Evolutionary conservation across 306 rosid genomes (phyloP).

Genomic region (Carpinus viminea): DNA sequence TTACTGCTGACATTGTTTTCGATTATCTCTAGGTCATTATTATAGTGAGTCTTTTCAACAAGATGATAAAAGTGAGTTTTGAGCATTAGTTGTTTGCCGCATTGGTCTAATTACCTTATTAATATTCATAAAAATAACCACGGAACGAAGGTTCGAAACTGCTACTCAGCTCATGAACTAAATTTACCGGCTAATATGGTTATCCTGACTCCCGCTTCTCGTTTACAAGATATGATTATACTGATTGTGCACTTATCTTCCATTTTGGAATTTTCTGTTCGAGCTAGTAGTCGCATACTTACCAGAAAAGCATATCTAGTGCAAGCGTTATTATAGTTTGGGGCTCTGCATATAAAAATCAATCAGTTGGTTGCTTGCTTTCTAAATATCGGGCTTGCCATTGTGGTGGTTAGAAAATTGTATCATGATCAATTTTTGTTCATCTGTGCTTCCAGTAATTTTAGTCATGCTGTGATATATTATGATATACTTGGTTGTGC

Average conservation of each 20-base stretch:
- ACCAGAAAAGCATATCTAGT: background rate
- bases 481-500: constrained; percentile 13
- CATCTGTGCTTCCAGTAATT: constrained; percentile 14
- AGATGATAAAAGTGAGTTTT: background rate
- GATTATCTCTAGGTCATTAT: background rate
- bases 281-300: background rate
- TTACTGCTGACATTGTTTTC: background rate
- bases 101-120: background rate
- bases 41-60: background rate
- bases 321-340: background rate
- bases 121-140: background rate
- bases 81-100: background rate
- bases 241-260: background rate
- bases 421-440: background rate
- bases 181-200: background rate
- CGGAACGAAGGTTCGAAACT: background rate
- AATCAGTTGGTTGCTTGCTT: constrained; percentile 15
- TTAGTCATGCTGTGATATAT: constrained; percentile 22
- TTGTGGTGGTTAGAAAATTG: background rate
- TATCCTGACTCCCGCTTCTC: background rate
- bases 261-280: background rate
- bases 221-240: background rate
- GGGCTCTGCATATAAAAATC: background rate
- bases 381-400: background rate
- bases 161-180: background rate